Evolutionary conservation across 192 early-diverging fungal genomes (phyloP), one percentile per base, ranked within the genome.

Genomic region (Coemansia sp.): DNA sequence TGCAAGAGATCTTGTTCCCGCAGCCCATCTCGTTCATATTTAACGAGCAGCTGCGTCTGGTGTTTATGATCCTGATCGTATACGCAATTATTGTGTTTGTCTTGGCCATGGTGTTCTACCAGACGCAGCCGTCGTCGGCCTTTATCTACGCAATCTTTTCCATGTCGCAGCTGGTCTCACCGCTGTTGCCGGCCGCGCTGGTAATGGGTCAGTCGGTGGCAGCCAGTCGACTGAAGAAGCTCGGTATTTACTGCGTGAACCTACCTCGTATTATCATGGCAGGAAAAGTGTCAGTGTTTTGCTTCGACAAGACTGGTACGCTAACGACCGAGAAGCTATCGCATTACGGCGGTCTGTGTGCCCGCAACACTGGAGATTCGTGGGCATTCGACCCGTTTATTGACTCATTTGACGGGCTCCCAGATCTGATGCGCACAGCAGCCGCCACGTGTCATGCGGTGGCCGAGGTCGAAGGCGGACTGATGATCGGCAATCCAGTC

Each of bases 251-350:
- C 55, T 90, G 89, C 64, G 85, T 91, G 18, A 89, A 92, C 61
- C 78, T 90, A 20, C 84, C 85, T 18, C 77, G 90, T 41, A 90
- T 92, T 65, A 88, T 86, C 19, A 59, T 91, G 63, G 83, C 86
- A 5, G 90, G 88, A 50, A 92, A 92, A 68, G 88, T 90, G 20
- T 86, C 84, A 27, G 82, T 91, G n/a, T 89, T 90, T 55, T 87
- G 85, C 70, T 90, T 91, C 45, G 90, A 90, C 67, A 90, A 92
- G 75, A 89, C 89, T 16, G 90, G 90, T 27, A 92, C 90, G 18
- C 74, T 92, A 51, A 92, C 89, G 3, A 84, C 84, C 55, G 88
- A 90, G 72, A 88, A 88, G 12, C 78, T 92, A 13, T 85, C 90
- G 68, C 90, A 85, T 58, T 75, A 70, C 55, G 89, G 85, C 11